Base-by-base conservation (phyloP, 2,329 filamentous ascomycete genomes). In the Penicillium sp. region DNA sequence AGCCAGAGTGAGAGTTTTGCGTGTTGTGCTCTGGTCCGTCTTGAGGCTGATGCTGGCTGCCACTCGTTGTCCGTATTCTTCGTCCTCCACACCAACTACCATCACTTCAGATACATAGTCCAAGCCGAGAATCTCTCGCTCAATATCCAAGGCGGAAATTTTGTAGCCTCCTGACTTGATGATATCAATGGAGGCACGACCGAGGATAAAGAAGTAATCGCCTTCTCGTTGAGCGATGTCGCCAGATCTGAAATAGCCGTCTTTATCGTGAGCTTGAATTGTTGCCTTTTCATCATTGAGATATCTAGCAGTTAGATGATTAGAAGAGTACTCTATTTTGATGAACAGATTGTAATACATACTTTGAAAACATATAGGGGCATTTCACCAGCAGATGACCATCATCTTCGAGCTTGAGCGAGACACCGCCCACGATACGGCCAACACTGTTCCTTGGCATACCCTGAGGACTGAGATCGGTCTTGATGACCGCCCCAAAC, bases 161-260 rank as follows among this genome's bases (percentile, higher is more conserved):
- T 84, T 84, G 62, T 83, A 83, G 0, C 82, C 82, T 5, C 81
- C 81, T 1, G 78, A 80, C 59, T 84, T 84, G 65, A 85, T 82
- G 27, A 84, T 78, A 57, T 83, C 81, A 14, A 82, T 73, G 4
- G 78, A 81, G 9, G 78, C 80, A n/a, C 81, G 76, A 2, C 82
- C 82, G 43, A 82, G 70, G 33, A 84, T 83, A 44, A 73, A 83
- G 60, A 81, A 83, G 56, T 53, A 78, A 29, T 72, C 73, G 74
- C 61, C 62, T 33, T 73, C 66, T n/a, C 62, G 62, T 10, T 66
- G 62, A 19, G 72, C 74, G 37, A 76, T 70, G 51, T 81, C 79
- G 3, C 78, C 78, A 0, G 78, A 79, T 48, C 72, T 76, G 63
- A 79, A 81, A 60, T 77, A 81, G 3, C 77, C 78, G 10, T 80